These are phyloP conservation scores for Serendipita indica DNA, from an alignment of 768 basidiomycete species.

Conservation along the genomic window DNA sequence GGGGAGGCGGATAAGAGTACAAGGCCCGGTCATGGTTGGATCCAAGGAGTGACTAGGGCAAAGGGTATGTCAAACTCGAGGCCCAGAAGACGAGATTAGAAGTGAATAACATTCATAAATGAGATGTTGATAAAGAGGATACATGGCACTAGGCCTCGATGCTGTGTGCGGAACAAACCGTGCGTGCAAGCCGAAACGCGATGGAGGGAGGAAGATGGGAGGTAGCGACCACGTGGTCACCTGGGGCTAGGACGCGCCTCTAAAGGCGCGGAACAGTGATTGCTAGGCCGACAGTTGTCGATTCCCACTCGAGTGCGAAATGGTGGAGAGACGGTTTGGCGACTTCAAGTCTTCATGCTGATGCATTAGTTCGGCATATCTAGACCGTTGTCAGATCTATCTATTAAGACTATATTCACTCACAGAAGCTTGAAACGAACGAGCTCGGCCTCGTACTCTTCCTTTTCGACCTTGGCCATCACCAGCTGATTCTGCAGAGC, in stretches of 20 bases:
- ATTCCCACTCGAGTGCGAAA: conserved; percentile 3
- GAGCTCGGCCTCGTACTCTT: conserved; percentile 86
- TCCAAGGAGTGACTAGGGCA: background rate
- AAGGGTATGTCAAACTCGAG: background rate
- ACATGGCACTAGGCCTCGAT: too few species aligned
- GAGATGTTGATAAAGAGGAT: background rate
- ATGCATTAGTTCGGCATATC: conserved; percentile 66
- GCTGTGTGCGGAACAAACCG: background rate
- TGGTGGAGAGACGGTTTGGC: conserved; percentile 40
- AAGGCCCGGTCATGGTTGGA: background rate
- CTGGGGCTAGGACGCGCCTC: background rate
- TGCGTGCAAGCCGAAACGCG: background rate
- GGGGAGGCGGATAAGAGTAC: background rate
- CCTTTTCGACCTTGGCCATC: conserved; percentile 70
- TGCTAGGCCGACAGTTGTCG: conserved; percentile 8
- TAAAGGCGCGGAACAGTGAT: conserved; percentile 1
- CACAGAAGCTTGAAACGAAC: conserved; percentile 89
- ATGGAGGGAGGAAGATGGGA: background rate
- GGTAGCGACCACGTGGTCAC: background rate
- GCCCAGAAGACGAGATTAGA: background rate
- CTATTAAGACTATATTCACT: conserved; percentile 20
- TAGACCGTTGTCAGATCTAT: conserved; percentile 15
- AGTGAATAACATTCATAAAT: conserved; percentile 1
- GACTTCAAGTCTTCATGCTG: conserved; percentile 57
- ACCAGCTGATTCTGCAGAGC: conserved; percentile 72